A percentile compares a stretch with the other conserved stretches of the same genome.
Evolutionary conservation across 495 filamentous ascomycete genomes (phyloP).

Genomic region (Amorphotheca resinae): DNA sequence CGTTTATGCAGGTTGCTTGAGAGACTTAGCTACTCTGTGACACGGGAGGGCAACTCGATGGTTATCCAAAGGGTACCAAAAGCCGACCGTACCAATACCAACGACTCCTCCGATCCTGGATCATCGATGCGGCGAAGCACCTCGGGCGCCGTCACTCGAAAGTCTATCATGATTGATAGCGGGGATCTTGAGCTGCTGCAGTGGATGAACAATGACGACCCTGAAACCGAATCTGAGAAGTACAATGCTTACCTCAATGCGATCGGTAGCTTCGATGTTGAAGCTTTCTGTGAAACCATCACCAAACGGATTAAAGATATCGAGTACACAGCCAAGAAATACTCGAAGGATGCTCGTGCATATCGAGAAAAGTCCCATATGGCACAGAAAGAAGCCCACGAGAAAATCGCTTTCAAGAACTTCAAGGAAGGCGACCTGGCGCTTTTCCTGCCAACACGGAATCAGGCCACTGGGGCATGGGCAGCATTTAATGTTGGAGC

Average conservation of each 20-base stretch:
- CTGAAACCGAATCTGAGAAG: slow-evolving; percentile 51
- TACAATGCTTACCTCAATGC: slow-evolving; percentile 60
- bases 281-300: slow-evolving; percentile 68
- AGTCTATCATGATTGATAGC: slow-evolving; percentile 31
- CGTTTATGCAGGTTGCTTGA: slow-evolving; percentile 68
- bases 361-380: slow-evolving; percentile 83
- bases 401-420: slow-evolving; percentile 91
- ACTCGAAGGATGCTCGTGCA: slow-evolving; percentile 71
- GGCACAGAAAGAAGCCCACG: slow-evolving; percentile 77
- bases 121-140: slow-evolving; percentile 43
- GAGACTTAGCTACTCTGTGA: slow-evolving; percentile 67
- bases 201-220: slow-evolving; percentile 63
- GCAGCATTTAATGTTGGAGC: slow-evolving; percentile 96
- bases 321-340: slow-evolving; percentile 79
- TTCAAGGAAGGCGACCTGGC: slow-evolving; percentile 97
- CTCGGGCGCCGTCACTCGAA: slow-evolving; percentile 21
- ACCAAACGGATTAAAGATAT: slow-evolving; percentile 80
- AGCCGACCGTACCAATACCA: slow-evolving; percentile 40
- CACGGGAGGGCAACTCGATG: slow-evolving; percentile 60
- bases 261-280: slow-evolving; percentile 65
- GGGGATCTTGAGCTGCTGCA: slow-evolving; percentile 53
- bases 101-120: slow-evolving; percentile 49
- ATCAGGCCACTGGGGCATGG: slow-evolving; percentile 89
- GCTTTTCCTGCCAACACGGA: slow-evolving; percentile 86
- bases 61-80: slow-evolving; percentile 64